These are phyloP conservation scores for Chloropicon primus DNA, from an alignment of 139 green algal genomes.

Conservation along the genomic window DNA sequence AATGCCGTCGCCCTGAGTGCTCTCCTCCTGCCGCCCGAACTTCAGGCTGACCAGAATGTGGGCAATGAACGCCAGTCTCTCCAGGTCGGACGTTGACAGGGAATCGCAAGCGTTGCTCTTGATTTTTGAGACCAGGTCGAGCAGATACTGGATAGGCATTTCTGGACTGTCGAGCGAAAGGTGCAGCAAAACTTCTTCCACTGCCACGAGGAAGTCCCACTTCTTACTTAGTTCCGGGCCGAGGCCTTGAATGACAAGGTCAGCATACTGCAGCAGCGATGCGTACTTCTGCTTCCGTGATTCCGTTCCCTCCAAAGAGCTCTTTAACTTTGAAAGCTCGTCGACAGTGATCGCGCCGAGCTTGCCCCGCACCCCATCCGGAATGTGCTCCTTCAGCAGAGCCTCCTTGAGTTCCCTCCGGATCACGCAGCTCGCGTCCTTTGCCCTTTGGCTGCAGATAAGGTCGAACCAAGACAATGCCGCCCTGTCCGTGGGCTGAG, in stretches of 20 bases:
- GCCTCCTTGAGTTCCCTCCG: background rate
- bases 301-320: too few species aligned
- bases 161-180: background rate
- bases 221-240: background rate
- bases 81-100: background rate
- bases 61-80: background rate
- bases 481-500: background rate
- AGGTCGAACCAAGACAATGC: background rate
- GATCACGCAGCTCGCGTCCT: background rate
- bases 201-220: background rate
- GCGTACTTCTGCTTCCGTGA: background rate
- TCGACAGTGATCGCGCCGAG: background rate
- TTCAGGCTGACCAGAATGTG: background rate
- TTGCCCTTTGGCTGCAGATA: background rate
- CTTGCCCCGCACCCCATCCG: too few species aligned
- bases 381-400: background rate
- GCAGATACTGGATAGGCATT: background rate
- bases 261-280: background rate
- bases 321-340: background rate
- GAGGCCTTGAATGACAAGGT: background rate
- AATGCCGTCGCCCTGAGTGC: background rate
- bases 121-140: background rate
- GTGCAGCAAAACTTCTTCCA: background rate
- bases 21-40: background rate
- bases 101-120: background rate